Conservation (phyloP, 139 green algal genomes). For the Desmodesmus armatus region DNA sequence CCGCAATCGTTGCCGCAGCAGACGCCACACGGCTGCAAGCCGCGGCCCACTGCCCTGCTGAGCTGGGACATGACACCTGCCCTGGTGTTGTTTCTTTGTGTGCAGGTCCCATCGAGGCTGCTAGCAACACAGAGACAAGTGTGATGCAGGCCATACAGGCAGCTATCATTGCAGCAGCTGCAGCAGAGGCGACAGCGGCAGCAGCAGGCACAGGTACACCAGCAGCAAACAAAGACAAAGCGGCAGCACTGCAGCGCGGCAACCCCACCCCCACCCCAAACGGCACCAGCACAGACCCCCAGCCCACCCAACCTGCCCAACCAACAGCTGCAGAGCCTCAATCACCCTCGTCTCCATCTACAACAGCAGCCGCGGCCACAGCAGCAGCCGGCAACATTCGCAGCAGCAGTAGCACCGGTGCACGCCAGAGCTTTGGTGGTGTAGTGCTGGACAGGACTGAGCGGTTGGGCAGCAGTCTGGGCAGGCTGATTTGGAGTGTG, state of each 20-base stretch:
- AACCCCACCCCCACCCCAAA: not conserved
- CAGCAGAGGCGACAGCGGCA: not conserved
- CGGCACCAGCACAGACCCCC: not conserved
- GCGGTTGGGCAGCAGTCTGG: conserved; percentile 69
- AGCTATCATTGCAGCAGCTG: conserved; percentile 56
- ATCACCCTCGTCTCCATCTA: not conserved
- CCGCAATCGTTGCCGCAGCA: no score
- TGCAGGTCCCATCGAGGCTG: conserved; percentile 62
- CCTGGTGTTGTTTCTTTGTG: not conserved
- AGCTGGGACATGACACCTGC: not conserved
- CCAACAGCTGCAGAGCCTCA: no score
- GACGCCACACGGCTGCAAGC: no score
- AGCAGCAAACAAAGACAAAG: not conserved
- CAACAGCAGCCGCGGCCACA: not conserved
- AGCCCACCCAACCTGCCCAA: no score
- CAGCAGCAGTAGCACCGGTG: not conserved
- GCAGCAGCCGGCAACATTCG: not conserved
- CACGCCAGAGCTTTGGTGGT: not conserved
- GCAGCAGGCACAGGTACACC: not conserved
- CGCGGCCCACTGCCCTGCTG: not conserved
- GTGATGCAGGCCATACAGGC: conserved; percentile 75
- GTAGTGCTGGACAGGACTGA: conserved; percentile 65
- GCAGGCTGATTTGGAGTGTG: conserved; percentile 55
- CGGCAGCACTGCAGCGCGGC: not conserved
- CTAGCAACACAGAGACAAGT: conserved; percentile 73